Conservation (phyloP, 2,329 filamentous ascomycete genomes). For the Neopestalotiopsis sp. region DNA sequence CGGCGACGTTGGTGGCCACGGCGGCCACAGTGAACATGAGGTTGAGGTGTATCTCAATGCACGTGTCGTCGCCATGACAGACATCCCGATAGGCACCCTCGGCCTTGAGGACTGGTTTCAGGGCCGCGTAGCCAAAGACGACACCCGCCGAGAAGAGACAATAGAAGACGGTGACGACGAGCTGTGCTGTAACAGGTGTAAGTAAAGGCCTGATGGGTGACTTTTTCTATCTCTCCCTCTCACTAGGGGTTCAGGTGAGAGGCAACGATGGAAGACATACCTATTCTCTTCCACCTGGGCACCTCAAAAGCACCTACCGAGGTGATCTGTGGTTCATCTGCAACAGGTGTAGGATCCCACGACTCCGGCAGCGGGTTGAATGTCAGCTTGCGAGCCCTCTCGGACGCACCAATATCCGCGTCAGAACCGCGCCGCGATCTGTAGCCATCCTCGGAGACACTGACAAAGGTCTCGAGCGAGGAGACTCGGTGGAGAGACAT, state of each 20-base stretch:
- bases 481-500: conserved; percentile 60
- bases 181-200: conserved; percentile 59
- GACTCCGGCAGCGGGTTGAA: conserved; percentile 61
- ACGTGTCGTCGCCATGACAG: conserved; percentile 55
- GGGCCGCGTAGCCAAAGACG: conserved; percentile 83
- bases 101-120: conserved; percentile 79
- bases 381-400: conserved; percentile 53
- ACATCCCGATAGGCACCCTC: conserved; percentile 73
- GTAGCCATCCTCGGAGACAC: conserved; percentile 38
- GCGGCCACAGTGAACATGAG: conserved; percentile 93
- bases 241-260: neutral
- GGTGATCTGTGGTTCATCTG: conserved; percentile 42
- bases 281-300: conserved; percentile 56
- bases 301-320: conserved; percentile 60
- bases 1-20: conserved; percentile 85
- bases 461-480: conserved; percentile 58
- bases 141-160: conserved; percentile 80
- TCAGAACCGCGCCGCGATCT: conserved; percentile 44
- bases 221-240: neutral
- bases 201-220: conserved; percentile 10
- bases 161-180: conserved; percentile 70
- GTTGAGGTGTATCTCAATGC: conserved; percentile 71
- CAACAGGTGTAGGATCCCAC: conserved; percentile 49
- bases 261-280: conserved; percentile 40
- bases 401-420: conserved; percentile 49